Conservation (phyloP, 2,329 filamentous ascomycete genomes). For the Metarhizium robertsii region DNA sequence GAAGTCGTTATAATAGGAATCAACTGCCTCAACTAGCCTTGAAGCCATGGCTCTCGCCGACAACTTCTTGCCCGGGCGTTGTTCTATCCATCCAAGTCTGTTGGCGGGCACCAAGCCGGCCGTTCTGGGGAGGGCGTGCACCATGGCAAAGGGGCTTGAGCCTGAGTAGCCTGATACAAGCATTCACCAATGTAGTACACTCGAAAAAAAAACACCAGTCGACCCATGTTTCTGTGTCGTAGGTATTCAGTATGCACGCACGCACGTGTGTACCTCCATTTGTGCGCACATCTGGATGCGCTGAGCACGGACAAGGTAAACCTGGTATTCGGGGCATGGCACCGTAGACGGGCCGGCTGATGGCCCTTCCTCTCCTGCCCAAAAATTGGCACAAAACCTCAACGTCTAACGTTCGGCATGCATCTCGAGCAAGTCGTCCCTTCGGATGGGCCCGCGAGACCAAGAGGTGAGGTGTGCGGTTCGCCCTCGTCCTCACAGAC, state of each 20-base stretch:
- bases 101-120: background rate
- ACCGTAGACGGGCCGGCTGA: background rate
- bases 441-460: background rate
- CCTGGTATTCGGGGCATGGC: background rate
- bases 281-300: background rate
- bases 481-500: background rate
- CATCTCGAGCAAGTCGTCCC: background rate
- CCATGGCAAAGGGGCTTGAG: background rate
- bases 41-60: background rate
- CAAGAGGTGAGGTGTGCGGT: background rate
- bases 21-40: background rate
- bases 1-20: background rate
- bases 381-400: background rate
- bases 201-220: background rate
- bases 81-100: background rate
- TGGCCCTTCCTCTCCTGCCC: background rate
- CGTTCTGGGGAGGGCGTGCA: background rate
- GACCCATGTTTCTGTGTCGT: background rate
- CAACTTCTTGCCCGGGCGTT: background rate
- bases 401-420: background rate
- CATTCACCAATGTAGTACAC: background rate
- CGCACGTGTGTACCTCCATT: background rate
- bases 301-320: background rate
- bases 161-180: background rate
- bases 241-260: background rate